phyloP scores from a whole-genome alignment of 2,329 filamentous ascomycete genomes.

The Pseudogymnoascus sp. region DNA sequence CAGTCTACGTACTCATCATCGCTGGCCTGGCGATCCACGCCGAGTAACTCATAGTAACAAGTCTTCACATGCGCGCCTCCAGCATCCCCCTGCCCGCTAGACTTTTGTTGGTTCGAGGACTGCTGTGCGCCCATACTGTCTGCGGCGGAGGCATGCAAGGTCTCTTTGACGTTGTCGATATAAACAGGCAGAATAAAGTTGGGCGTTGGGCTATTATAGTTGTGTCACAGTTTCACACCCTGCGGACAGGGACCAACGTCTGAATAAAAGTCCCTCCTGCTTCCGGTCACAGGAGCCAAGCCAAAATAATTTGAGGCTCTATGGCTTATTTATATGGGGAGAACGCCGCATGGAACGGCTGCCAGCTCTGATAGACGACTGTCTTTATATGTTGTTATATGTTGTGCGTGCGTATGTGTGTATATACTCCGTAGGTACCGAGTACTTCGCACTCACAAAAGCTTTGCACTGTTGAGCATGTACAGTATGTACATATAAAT shows the following conservation, averaged over 20 bases:
- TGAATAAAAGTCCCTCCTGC: neutral
- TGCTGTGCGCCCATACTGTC: constrained; percentile 26
- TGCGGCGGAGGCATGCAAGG: neutral
- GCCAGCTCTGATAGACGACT: neutral
- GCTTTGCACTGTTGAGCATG: neutral
- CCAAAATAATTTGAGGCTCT: neutral
- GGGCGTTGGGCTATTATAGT: neutral
- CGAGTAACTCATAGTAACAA: constrained; percentile 81
- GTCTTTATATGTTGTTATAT: neutral
- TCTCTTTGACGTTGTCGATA: neutral
- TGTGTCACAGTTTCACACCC: neutral
- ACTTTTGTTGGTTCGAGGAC: constrained; percentile 17
- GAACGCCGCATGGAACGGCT: neutral
- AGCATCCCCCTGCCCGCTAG: constrained; percentile 12
- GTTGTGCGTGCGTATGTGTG: neutral
- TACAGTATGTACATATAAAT: neutral
- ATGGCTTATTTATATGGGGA: neutral
- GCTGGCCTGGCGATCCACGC: constrained; percentile 62
- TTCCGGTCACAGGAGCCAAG: neutral
- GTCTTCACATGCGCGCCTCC: constrained; percentile 42
- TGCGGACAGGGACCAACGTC: neutral
- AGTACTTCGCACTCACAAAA: neutral
- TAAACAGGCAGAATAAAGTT: neutral
- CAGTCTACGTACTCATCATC: constrained; percentile 64
- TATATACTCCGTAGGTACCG: neutral